phyloP scores from a whole-genome alignment of 2,329 filamentous ascomycete species.

The Chlorencoelia australis region DNA sequence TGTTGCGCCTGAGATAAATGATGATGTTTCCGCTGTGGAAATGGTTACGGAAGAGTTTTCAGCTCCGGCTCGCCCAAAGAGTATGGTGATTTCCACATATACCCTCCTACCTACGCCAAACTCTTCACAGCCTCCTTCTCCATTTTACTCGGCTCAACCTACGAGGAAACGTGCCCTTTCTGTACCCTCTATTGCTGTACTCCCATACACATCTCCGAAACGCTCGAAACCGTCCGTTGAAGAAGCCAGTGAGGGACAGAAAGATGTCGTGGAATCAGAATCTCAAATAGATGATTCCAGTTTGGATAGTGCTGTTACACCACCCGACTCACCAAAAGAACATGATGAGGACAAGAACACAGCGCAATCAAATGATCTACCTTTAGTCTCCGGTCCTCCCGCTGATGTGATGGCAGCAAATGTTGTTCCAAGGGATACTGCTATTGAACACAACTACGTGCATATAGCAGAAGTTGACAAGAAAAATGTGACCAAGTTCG shows the following conservation, averaged over 20 bases:
- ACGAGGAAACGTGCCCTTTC: slow-evolving; percentile 25
- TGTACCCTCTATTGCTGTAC: slow-evolving; percentile 17
- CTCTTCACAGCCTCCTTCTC: slow-evolving; percentile 17
- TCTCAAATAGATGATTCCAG: slow-evolving; percentile 1
- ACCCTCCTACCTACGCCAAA: slow-evolving; percentile 20
- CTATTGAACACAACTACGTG: no score
- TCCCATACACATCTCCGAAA: slow-evolving; percentile 15
- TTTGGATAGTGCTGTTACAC: slow-evolving; percentile 3
- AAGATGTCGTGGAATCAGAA: neutral
- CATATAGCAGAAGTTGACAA: slow-evolving; percentile 7
- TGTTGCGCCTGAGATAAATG: slow-evolving; percentile 50
- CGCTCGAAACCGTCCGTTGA: slow-evolving; percentile 7
- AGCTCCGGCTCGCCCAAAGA: slow-evolving; percentile 30
- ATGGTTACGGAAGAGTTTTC: slow-evolving; percentile 27
- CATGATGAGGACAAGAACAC: slow-evolving; percentile 2
- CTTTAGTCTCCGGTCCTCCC: slow-evolving; percentile 12
- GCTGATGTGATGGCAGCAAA: slow-evolving; percentile 15
- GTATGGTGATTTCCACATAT: slow-evolving; percentile 33
- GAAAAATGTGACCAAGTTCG: slow-evolving; percentile 17
- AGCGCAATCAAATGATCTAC: slow-evolving; percentile 11
- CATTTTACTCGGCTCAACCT: slow-evolving; percentile 3
- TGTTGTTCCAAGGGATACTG: slow-evolving; percentile 14
- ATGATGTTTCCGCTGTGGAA: slow-evolving; percentile 42
- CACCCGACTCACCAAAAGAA: slow-evolving; percentile 3
- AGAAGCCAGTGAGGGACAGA: slow-evolving; percentile 1